Base-by-base conservation (phyloP, 2,329 filamentous ascomycete species). In the Penicillium oxalicum region DNA sequence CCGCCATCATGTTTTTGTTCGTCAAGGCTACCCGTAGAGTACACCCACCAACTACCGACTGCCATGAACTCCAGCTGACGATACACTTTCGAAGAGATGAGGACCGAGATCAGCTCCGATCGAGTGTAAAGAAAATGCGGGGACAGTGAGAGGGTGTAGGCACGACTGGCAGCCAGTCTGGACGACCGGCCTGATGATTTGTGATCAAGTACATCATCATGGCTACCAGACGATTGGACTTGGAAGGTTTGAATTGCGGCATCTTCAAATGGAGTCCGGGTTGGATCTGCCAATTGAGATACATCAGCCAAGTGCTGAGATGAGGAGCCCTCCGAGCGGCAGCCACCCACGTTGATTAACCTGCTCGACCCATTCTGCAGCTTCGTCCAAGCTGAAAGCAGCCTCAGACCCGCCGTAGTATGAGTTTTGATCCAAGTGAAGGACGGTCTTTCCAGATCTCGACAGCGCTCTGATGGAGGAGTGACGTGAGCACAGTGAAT, bases 21-120 rank as follows among this genome's bases (percentile, higher is more conserved):
- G 27, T 44, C 47, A 4, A 63, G 42, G 12, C 61, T 56, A 11
- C 58, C 54, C 18, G 59, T 60, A 8, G 51, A 53, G 28, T 84
- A 84, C 47, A 96, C 82, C 79, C 87, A 96, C 81, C 91, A 97
- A 48, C 87, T 91, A 26, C 91, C 91, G 26, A 97, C 88, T 27
- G 91, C 89, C 53, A 93, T 81, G 59, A 97, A 97, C 65, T 97
- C 91, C 40, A 98, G 79, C 71, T 96, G 91, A 24, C 85, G 82
- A 63, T 91, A 91, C 9, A 90, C 86, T 58, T 84, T 86, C 5
- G 91, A 95, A 2, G 90, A 89, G n/a, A 97, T 88, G 12, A 97
- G 80, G 60, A 84, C 80, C 7, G 83, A 80, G 4, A 97, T 75
- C 32, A 97, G 77, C 56, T 81, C 77, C 2, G 91, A 95, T 46